A percentile compares a stretch with the other conserved stretches of the same genome.
phyloP scores from a whole-genome alignment of 345 rosid species.

The Psidium guajava region DNA sequence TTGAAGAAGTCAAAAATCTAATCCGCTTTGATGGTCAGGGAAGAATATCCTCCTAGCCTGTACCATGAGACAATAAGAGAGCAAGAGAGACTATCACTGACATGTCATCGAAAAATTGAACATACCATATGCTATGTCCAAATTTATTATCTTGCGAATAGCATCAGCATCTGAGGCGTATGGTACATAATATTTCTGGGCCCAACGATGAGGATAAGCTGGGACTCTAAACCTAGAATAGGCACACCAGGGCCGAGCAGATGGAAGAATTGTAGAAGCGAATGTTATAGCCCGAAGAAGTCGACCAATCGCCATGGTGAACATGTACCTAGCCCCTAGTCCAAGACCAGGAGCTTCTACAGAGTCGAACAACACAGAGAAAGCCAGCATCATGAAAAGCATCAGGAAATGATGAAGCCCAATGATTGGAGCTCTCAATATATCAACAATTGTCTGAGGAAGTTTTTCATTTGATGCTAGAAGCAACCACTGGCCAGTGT shows the following conservation, averaged over 20 bases:
- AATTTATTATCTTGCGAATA: constrained; percentile 40
- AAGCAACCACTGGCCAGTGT: constrained; percentile 89
- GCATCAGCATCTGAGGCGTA: constrained; percentile 64
- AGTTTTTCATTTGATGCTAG: constrained; percentile 80
- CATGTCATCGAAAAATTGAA: background rate
- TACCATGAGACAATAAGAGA: background rate
- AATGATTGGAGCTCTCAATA: constrained; percentile 73
- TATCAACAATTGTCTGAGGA: constrained; percentile 52
- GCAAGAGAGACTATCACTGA: background rate
- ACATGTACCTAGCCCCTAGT: constrained; percentile 81
- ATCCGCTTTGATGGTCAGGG: background rate
- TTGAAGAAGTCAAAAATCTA: background rate
- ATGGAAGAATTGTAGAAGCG: constrained; percentile 79
- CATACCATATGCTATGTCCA: constrained; percentile 64
- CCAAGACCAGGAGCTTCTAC: constrained; percentile 93
- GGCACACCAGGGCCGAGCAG: constrained; percentile 96
- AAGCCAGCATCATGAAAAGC: constrained; percentile 82
- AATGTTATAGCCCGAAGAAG: constrained; percentile 85
- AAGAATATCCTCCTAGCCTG: background rate
- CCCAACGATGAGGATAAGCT: constrained; percentile 76
- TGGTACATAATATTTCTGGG: constrained; percentile 83
- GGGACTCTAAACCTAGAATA: constrained; percentile 56
- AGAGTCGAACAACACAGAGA: constrained; percentile 73
- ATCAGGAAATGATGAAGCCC: constrained; percentile 81
- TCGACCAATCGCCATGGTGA: constrained; percentile 89